Evolutionary conservation across 2,329 filamentous ascomycete species (phyloP), one percentile per base, ranked within the genome.

Genomic region (Nakataea oryzae): DNA sequence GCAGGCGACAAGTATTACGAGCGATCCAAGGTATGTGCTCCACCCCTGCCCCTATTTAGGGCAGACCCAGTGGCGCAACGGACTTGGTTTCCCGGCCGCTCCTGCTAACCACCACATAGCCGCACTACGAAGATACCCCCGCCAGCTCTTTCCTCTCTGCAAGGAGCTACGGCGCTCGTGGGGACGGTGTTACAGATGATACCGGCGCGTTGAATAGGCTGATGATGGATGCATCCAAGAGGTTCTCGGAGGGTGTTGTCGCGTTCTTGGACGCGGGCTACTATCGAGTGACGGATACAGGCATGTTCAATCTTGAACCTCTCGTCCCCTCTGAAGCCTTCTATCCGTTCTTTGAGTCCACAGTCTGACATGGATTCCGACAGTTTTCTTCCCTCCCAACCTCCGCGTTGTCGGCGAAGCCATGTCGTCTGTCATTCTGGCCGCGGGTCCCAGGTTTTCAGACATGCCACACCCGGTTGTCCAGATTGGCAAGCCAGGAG

Each of bases 261-360:
- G 80, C 83, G 2, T 88, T 81, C 66, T 77, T 90, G 57, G 84
- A 88, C 65, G 82, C 82, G 11, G 86, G 87, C 6, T 79, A 81
- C 56, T 89, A 89, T 68, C 75, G 79, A n/a, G 79, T 88, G 56
- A 80, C 78, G 0, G 76, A 81, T 24, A 58, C 56, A 5, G 56
- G 56, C 32, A 34, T 21, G 56, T 24, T 58, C 14, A 1, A 3
- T 56, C 47, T 54, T 54, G 47, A 6, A 6, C 2, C 13, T 26
- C 4, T 26, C 9, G 54, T 2, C 27, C 27, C 5, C 24, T n/a
- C 54, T 8, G 2, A n/a, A 56, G 1, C 54, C 24, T 28, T n/a
- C n/a, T 12, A 28, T 54, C 47, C 47, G 24, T 5, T 13, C 47
- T 21, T 9, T 11, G 12, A 56, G 41, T 6, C 41, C 17, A 21